Evolutionary conservation across 2,329 filamentous ascomycete genomes (phyloP).

Genomic region (Rutstroemia sp.): DNA sequence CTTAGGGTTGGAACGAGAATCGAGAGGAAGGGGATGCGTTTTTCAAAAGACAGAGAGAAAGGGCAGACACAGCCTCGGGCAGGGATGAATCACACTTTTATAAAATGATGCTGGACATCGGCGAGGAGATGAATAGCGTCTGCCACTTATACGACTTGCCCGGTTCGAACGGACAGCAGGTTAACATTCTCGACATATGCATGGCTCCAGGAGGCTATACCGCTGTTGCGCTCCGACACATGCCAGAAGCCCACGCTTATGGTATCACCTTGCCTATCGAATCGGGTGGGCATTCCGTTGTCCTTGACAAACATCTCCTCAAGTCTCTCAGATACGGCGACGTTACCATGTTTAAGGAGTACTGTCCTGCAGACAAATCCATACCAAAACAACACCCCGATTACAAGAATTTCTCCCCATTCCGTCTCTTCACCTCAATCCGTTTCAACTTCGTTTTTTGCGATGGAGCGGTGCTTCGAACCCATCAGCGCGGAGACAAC

Average conservation of each 20-base stretch:
- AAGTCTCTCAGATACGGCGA: constrained; percentile 6
- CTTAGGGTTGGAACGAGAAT: constrained; percentile 36
- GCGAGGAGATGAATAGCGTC: constrained; percentile 30
- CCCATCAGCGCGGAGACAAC: constrained; percentile 17
- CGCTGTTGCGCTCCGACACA: constrained; percentile 7
- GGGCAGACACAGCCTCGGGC: constrained; percentile 30
- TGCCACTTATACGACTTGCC: constrained; percentile 2
- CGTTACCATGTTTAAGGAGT: constrained; percentile 20
- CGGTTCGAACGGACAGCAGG: not conserved
- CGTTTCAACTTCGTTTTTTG: constrained; percentile 24
- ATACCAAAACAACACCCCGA: constrained; percentile 15
- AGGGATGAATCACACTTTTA: constrained; percentile 30
- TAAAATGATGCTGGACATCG: constrained; percentile 38
- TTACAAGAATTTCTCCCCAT: constrained; percentile 10
- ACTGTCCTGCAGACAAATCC: constrained; percentile 6
- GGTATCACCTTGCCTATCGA: constrained; percentile 18
- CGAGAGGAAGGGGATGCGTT: constrained; percentile 35
- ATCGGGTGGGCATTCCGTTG: constrained; percentile 19
- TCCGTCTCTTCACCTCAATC: constrained; percentile 17
- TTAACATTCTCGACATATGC: constrained; percentile 25
- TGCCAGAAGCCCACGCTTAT: constrained; percentile 9
- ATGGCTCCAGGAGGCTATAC: constrained; percentile 20
- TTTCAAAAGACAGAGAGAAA: constrained; percentile 35
- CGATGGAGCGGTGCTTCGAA: constrained; percentile 23
- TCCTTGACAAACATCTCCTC: constrained; percentile 4